These are phyloP conservation scores for Phytophthora syringae DNA, from an alignment of 352 stramenopile species.

Conservation along the genomic window DNA sequence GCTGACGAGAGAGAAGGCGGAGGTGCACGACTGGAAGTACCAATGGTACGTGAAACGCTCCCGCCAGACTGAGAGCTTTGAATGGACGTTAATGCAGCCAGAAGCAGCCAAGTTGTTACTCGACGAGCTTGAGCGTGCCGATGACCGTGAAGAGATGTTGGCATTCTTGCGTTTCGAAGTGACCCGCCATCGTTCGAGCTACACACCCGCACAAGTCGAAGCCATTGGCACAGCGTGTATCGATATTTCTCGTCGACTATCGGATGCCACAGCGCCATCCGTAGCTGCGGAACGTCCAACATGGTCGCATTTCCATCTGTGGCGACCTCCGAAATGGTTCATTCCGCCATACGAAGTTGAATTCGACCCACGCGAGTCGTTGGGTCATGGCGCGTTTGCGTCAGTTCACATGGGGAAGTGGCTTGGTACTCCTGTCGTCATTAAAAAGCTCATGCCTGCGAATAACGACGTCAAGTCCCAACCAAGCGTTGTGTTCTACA, in stretches of 20 bases:
- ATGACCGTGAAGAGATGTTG: slow-evolving; percentile 37
- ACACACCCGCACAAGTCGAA: slow-evolving; percentile 27
- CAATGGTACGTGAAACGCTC: slow-evolving; percentile 34
- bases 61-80: slow-evolving; percentile 15
- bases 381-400: slow-evolving; percentile 38
- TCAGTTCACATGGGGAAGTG: slow-evolving; percentile 41
- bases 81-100: slow-evolving; percentile 23
- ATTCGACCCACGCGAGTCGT: slow-evolving; percentile 33
- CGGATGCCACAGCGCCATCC: not conserved
- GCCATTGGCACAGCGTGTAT: slow-evolving; percentile 22
- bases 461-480: not conserved
- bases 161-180: slow-evolving; percentile 39
- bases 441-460: slow-evolving; percentile 36
- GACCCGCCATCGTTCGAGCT: slow-evolving; percentile 30
- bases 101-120: slow-evolving; percentile 21
- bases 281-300: not conserved
- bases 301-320: slow-evolving; percentile 13
- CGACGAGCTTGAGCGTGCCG: slow-evolving; percentile 23
- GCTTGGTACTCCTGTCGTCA: slow-evolving; percentile 40
- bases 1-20: slow-evolving; percentile 1
- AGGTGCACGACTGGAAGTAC: slow-evolving; percentile 37
- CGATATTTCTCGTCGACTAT: slow-evolving; percentile 30
- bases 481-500: slow-evolving; percentile 35
- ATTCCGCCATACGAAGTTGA: slow-evolving; percentile 44
- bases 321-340: slow-evolving; percentile 40